Evolutionary conservation across 345 rosid genomes (phyloP), one percentile per base, ranked within the genome.

Genomic region (Ceriops zippeliana): DNA sequence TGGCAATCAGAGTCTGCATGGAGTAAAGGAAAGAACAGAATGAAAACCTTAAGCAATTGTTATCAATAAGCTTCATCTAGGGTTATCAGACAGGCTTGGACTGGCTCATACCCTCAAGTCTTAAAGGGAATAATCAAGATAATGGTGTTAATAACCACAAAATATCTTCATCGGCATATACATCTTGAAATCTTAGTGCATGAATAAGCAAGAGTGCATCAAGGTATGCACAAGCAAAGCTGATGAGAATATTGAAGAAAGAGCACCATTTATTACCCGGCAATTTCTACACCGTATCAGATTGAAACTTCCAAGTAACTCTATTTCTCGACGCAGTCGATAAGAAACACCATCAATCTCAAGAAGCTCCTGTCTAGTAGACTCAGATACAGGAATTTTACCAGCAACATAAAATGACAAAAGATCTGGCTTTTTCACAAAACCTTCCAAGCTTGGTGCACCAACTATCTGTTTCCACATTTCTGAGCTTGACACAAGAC

Each of bases 401-500:
- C 99, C 91, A 34, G 92, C 99, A 73, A 95, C 86, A 58, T 78
- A 70, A 78, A 95, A 95, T 61, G 98, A 95, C 65, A 95, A 80
- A 52, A 85, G 85, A 80, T 87, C 93, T 2, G 98, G 99, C 80
- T 86, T 88, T 76, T 71, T 82, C 69, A 89, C 92, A 64, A 88
- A 70, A 76, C 60, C 74, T 66, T 95, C 91, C 92, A 91, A 77
- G 71, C 82, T 77, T 56, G 98, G 96, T 51, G 82, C 70, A 69
- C 96, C 96, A 58, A 91, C 85, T 56, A 88, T 80, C 67, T 86
- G 91, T 86, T 89, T 91, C 99, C 99, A 95, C 89, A 86, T 83
- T 70, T 88, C 99, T 95, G 90, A 79, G 62, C 52, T 62, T 30
- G 35, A 53, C 35, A 54, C 26, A 53, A 52, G 49, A 21, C 30